Evolutionary conservation across 495 filamentous ascomycete genomes (phyloP), one percentile per base, ranked within the genome.

Genomic region (Podospora australis): DNA sequence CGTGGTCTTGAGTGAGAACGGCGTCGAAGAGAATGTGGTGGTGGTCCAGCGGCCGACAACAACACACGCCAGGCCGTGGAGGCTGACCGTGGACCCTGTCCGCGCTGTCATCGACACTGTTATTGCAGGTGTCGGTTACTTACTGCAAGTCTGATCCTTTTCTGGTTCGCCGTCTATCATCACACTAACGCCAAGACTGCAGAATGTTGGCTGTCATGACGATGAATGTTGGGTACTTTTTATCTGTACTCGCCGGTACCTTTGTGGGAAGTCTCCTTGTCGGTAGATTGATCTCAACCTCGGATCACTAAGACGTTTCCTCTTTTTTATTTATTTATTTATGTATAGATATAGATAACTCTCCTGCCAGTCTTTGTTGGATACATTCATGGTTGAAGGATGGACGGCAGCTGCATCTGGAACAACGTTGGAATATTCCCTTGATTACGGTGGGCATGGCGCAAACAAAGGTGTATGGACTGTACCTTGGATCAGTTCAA

Each of bases 121-220:
- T 13, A 79, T 85, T 60, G 77, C 78, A 0, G 90, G 84, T 3
- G 75, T 96, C 34, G 84, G 82, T 2, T 97, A 96, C 70, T 68
- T 97, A 30, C 78, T 96, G 91, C 96, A 75, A 75, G 89, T 80
- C 23, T 19, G 32, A 3, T 8, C 10, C 28, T 30, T n/a, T n/a
- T n/a, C n/a, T n/a, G n/a, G n/a, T n/a, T n/a, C n/a, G n/a, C n/a
- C n/a, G n/a, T n/a, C n/a, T n/a, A n/a, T n/a, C n/a, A n/a, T n/a
- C n/a, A n/a, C n/a, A n/a, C n/a, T n/a, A n/a, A n/a, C n/a, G n/a
- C 41, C 44, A 16, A 13, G 17, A 19, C 1, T 49, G 23, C 58
- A 97, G 91, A 42, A 97, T 97, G 91, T 72, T 97, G 69, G 90
- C 87, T n/a, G 87, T 95, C 56, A 97, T 97, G 91, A 92, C 89